phyloP scores from a whole-genome alignment of 1,139 yeast species.

The Nakaseomyces bracarensis region DNA sequence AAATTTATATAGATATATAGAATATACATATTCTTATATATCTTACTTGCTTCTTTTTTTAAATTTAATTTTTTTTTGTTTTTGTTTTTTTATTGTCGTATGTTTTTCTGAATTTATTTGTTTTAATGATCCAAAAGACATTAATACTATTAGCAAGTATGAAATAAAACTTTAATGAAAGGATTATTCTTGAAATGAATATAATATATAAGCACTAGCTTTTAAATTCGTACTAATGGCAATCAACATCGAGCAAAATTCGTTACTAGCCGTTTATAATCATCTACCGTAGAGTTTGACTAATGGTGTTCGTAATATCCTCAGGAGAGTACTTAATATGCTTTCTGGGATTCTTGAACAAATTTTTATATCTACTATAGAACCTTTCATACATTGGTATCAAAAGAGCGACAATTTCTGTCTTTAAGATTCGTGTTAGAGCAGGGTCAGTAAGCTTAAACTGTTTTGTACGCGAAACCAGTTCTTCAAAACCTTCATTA shows the following conservation, averaged over 20 bases:
- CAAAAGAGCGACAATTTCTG: conserved; percentile 43
- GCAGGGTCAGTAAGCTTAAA: conserved; percentile 60
- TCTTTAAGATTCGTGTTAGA: conserved; percentile 39
- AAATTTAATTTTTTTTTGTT: too few species aligned
- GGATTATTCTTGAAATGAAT: too few species aligned
- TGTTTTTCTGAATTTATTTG: too few species aligned
- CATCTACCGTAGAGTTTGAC: conserved; percentile 29
- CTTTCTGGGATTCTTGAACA: conserved; percentile 31
- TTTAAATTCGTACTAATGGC: too few species aligned
- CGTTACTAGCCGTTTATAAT: too few species aligned
- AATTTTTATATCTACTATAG: conserved; percentile 37
- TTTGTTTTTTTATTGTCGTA: too few species aligned
- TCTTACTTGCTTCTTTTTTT: not conserved
- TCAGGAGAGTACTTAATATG: conserved; percentile 38
- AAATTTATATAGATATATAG: not conserved
- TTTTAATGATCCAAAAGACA: too few species aligned
- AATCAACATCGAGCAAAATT: too few species aligned
- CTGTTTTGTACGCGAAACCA: conserved; percentile 54
- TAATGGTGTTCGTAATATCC: conserved; percentile 26
- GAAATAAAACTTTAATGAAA: too few species aligned
- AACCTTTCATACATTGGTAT: conserved; percentile 78
- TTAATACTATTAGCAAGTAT: too few species aligned
- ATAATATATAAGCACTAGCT: too few species aligned
- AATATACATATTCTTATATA: not conserved
- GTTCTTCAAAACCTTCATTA: conserved; percentile 74